Base-by-base conservation (phyloP, 345 rosid species). In the Arabis alpina region DNA sequence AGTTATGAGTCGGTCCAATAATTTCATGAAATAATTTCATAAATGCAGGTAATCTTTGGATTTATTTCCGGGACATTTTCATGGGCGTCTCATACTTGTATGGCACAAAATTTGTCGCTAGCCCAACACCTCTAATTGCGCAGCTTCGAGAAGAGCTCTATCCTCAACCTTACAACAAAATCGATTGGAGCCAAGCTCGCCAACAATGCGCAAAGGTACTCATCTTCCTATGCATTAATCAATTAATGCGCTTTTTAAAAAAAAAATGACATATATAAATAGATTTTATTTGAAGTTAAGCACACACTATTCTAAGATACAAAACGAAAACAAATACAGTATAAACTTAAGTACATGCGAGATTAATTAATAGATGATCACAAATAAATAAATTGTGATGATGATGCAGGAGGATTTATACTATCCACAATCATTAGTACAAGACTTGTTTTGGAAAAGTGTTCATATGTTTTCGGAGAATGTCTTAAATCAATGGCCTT, bases 131-230 rank as follows among this genome's bases (percentile, higher is more conserved):
- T 12, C 53, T 62, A 32, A 54, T 82, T 37, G 16, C 47, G 6
- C 67, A 73, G 14, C 69, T 80, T 25, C 78, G 80, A 37, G 60
- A 75, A 73, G 87, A 81, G 68, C 70, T 84, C 57, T 84, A 81
- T 67, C 27, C 59, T 23, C 63, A 79, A 10, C 75, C 82, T 51
- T 84, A 84, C 49, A 19, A 43, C 11, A 57, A 79, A 43, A 76
- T 83, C 8, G 52, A 49, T 9, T 83, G 87, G 87, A 72, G 66
- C 42, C 61, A 50, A 56, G 75, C 80, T 47, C 69, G 84, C 12
- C 48, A 68, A 45, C 39, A 5, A 14, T 76, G 81, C 16, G 87
- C 87, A 34, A 64, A 79, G 79, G 85, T 82, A 13, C 8, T 1
- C 39, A 36, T 36, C 34, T 5, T 32, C 40, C 40, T 36, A 36